These are phyloP conservation scores for Ogataea haglerorum DNA, from an alignment of 805 yeast genomes.

Conservation along the genomic window DNA sequence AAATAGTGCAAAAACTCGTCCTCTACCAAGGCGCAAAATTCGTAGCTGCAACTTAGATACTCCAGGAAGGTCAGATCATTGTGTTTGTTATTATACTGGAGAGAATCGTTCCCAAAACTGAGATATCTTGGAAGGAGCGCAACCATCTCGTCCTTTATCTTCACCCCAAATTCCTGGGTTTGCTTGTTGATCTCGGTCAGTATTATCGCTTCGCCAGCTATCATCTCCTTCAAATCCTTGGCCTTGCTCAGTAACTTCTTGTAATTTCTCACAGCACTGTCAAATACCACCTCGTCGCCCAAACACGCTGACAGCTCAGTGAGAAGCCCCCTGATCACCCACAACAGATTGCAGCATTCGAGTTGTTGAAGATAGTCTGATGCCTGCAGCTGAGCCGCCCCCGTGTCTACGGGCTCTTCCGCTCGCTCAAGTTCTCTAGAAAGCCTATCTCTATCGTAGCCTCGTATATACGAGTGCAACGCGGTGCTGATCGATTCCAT, in stretches of 20 bases:
- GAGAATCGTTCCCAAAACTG: neutral
- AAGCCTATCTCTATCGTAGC: constrained; percentile 14
- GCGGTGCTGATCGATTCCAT: constrained; percentile 5
- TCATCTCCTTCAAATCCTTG: neutral
- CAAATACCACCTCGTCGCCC: constrained; percentile 14
- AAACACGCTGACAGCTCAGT: constrained; percentile 22
- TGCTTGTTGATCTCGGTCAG: constrained; percentile 14
- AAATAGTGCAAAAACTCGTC: constrained; percentile 13
- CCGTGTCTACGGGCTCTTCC: neutral
- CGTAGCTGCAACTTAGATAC: constrained; percentile 3
- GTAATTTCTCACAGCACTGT: constrained; percentile 11
- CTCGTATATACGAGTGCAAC: constrained; percentile 8
- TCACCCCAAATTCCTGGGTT: constrained; percentile 9
- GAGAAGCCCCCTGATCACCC: constrained; percentile 31
- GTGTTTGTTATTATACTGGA: neutral
- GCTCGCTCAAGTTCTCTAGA: constrained; percentile 10
- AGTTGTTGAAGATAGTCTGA: constrained; percentile 23
- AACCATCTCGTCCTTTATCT: neutral
- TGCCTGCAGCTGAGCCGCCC: constrained; percentile 10
- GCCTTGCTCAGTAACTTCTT: constrained; percentile 18
- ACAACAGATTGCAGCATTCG: constrained; percentile 31
- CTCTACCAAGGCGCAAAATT: constrained; percentile 4
- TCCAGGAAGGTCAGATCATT: constrained; percentile 3
- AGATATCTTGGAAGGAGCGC: neutral
- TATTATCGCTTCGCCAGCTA: constrained; percentile 10